Evolutionary conservation across 805 yeast genomes (phyloP), one percentile per base, ranked within the genome.

Genomic region (Pichia heedii): DNA sequence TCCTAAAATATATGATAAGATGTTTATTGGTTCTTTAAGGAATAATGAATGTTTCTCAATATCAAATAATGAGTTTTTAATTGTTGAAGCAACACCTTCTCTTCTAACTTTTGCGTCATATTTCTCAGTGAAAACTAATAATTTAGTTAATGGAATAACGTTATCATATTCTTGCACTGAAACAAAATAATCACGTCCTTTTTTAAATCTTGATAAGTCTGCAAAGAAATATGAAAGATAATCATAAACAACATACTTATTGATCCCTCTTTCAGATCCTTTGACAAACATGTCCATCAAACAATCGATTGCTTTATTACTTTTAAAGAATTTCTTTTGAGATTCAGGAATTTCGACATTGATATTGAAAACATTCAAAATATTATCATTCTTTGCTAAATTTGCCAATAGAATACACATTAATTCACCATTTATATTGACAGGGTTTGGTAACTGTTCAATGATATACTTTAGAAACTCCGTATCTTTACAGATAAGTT

Each of bases 71-170:
- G 90, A 76, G 63, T 90, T 90, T 61, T 93, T 90, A 53, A 93
- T 84, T 2, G 96, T 84, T 5, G 95, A 83, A 1, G 95, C 94
- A 33, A 86, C 89, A 56, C 96, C 97, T 58, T 84, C 89, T 63
- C 97, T 75, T 66, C 97, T 79, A 22, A 77, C 76, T 54, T 77
- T 77, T 13, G 85, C 71, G 56, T 83, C 89, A 51, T 79, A 83
- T 55, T 79, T 77, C 57, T 85, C 89, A 5, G 96, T 83, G 64
- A 87, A 88, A 0, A 79, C 93, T 47, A 85, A 68, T 22, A 88
- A 63, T 58, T 86, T 86, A n/a, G 88, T 77, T 20, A 87, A 63
- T 30, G 96, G 96, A 16, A 84, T 79, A 18, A 84, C 81, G 18
- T 63, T 68, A 57, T 87, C 96, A 56, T 86, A 86, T 5, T 58